These are phyloP conservation scores for Phanerodontia chrysosporium DNA, from an alignment of 768 basidiomycete genomes.

Conservation along the genomic window DNA sequence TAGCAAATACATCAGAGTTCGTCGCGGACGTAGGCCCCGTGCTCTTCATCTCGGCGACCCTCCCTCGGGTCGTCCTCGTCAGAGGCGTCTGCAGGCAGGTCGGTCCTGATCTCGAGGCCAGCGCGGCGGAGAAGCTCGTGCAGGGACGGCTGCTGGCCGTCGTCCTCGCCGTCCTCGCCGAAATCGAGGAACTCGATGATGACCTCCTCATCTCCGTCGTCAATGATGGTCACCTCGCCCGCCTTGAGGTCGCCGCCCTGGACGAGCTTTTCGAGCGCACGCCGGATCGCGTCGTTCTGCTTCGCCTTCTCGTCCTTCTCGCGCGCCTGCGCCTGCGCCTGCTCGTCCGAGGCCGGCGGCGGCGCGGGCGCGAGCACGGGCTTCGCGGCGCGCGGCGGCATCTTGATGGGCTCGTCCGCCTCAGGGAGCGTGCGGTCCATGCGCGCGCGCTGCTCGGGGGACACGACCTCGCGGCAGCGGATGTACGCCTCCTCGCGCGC, in stretches of 20 bases:
- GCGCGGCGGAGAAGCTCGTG: slow-evolving; percentile 19
- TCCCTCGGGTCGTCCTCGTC: slow-evolving; percentile 11
- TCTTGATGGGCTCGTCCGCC: slow-evolving; percentile 52
- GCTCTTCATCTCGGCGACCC: slow-evolving; percentile 14
- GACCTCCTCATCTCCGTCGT: slow-evolving; percentile 21
- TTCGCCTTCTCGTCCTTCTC: background rate
- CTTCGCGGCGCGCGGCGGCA: slow-evolving; percentile 38
- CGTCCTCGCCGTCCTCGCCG: slow-evolving; percentile 7
- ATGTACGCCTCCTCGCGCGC: slow-evolving; percentile 59
- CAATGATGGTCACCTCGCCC: slow-evolving; percentile 17
- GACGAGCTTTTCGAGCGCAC: slow-evolving; percentile 20
- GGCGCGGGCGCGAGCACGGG: slow-evolving; percentile 39
- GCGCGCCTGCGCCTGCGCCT: background rate
- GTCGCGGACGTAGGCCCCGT: slow-evolving; percentile 18
- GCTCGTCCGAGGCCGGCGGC: background rate
- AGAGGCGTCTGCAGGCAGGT: background rate
- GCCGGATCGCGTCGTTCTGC: slow-evolving; percentile 13
- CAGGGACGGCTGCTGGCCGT: slow-evolving; percentile 1
- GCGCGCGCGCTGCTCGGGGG: slow-evolving; percentile 18
- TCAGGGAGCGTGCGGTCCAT: slow-evolving; percentile 36
- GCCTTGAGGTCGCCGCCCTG: slow-evolving; percentile 11
- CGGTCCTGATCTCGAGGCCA: slow-evolving; percentile 12
- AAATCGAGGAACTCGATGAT: slow-evolving; percentile 21
- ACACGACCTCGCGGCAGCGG: slow-evolving; percentile 74
- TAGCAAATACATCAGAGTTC: slow-evolving; percentile 17